These are phyloP conservation scores for Trichoderma polysporum DNA, from an alignment of 2,329 filamentous ascomycete genomes.

Conservation along the genomic window DNA sequence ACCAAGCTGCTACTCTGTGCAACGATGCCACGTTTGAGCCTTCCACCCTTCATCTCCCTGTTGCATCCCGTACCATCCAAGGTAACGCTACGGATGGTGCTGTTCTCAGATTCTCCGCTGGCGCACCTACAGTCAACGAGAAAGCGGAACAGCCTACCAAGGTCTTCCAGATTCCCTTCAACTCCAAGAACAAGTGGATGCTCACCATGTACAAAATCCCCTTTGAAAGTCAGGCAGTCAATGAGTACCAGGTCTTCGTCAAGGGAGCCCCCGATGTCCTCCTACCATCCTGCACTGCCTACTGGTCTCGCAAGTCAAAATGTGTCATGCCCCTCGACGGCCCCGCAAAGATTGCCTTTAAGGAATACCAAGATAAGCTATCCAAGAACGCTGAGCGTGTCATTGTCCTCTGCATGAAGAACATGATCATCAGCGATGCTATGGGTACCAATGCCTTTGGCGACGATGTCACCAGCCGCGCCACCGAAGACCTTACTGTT, in stretches of 20 bases:
- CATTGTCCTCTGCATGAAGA: constrained; percentile 42
- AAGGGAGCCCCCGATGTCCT: constrained; percentile 57
- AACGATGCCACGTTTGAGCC: constrained; percentile 46
- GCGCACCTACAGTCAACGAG: constrained; percentile 22
- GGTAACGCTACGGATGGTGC: constrained; percentile 47
- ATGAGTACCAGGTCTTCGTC: constrained; percentile 45
- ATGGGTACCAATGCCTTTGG: constrained; percentile 51
- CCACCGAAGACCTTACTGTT: constrained; percentile 45
- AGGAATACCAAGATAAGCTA: constrained; percentile 40
- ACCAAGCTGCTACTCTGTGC: constrained; percentile 38
- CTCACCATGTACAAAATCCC: constrained; percentile 38
- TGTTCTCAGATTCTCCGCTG: constrained; percentile 41
- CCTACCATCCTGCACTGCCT: constrained; percentile 36
- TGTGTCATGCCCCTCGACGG: constrained; percentile 37
- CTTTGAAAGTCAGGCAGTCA: constrained; percentile 27
- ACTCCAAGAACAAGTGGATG: constrained; percentile 53
- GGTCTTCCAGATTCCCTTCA: constrained; percentile 47
- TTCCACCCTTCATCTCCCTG: constrained; percentile 35
- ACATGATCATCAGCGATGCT: constrained; percentile 37
- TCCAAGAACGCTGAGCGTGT: constrained; percentile 45
- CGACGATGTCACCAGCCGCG: constrained; percentile 46
- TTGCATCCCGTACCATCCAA: constrained; percentile 37
- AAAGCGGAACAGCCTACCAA: constrained; percentile 27
- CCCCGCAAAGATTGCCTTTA: constrained; percentile 35
- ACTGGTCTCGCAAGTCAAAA: constrained; percentile 36